These are phyloP conservation scores for Macrolepiota albuminosa DNA, from an alignment of 768 basidiomycete genomes.

Conservation along the genomic window DNA sequence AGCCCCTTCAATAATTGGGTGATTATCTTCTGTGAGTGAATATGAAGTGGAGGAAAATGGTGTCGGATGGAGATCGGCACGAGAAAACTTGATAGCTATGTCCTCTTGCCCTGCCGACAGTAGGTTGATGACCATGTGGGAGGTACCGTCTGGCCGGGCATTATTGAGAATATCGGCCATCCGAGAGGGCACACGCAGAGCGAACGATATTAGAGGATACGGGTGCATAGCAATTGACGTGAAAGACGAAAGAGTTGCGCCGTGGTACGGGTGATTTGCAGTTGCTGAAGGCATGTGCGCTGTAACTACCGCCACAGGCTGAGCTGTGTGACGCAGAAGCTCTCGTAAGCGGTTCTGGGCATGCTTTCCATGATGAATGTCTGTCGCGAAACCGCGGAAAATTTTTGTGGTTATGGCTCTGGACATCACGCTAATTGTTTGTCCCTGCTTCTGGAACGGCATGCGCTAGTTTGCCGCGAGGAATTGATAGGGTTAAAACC, in stretches of 20 bases:
- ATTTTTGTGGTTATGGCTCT: slow-evolving; percentile 12
- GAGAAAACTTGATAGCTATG: slow-evolving; percentile 38
- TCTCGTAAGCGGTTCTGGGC: slow-evolving; percentile 35
- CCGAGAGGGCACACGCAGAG: slow-evolving; percentile 83
- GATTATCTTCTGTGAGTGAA: slow-evolving; percentile 42
- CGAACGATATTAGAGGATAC: slow-evolving; percentile 82
- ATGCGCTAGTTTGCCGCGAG: not conserved
- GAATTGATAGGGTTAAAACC: too few relatives aligned
- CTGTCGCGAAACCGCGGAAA: slow-evolving; percentile 12
- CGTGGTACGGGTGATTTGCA: slow-evolving; percentile 49
- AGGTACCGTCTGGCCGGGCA: slow-evolving; percentile 14
- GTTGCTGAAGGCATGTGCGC: slow-evolving; percentile 46
- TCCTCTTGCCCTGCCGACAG: slow-evolving; percentile 64
- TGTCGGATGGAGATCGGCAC: not conserved
- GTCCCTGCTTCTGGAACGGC: not conserved
- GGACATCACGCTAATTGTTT: slow-evolving; percentile 10
- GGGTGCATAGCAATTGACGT: slow-evolving; percentile 90
- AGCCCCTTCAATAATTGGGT: slow-evolving; percentile 54
- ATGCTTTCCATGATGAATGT: slow-evolving; percentile 6
- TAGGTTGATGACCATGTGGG: slow-evolving; percentile 76
- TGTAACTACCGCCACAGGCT: slow-evolving; percentile 86
- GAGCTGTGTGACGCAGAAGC: slow-evolving; percentile 71
- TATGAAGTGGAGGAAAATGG: slow-evolving; percentile 24
- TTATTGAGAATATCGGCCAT: slow-evolving; percentile 64
- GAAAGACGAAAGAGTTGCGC: slow-evolving; percentile 92